Evolutionary conservation across 2,329 filamentous ascomycete genomes (phyloP), one percentile per base, ranked within the genome.

Genomic region (Pezicula neosporulosa): DNA sequence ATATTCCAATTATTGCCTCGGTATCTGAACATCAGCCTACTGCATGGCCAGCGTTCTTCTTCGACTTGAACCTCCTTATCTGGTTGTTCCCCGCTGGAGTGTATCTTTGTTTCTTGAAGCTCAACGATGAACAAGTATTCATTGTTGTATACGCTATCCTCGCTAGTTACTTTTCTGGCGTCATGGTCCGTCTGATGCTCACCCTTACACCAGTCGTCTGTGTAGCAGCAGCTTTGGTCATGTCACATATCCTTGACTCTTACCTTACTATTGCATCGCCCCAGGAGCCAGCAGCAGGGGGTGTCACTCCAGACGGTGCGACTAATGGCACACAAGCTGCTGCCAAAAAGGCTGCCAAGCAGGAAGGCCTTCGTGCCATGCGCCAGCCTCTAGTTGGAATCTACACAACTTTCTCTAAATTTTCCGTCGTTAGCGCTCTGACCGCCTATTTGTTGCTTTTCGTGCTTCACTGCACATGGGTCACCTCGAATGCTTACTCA

Each of bases 1-100:
- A 99, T 67, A 99, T 99, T 67, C 94, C 94, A 55, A 99, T 99
- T 68, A 99, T 99, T 69, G 94, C 94, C 3, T 99, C 94, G n/a
- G 94, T 99, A 44, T 99, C 94, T 1, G 94, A 99, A 75, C 94
- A 99, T 76, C 94, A 99, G 75, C 94, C 94, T 49, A 99, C 94
- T 36, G 94, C 94, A 41, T 99, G 94, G 94, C 94, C 94, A 2
- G 90, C 95, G 15, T 99, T 97, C 80, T 99, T 99, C 78, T 99
- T 99, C 71, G 94, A 99, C 66, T 80, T 99, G 62, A 97, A 96
- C 77, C 85, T 99, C 77, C 81, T 99, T 65, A 96, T 99, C 73
- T 99, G 94, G 94, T 84, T 99, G 48, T 97, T 99, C 83, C 94
- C 94, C 4, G 95, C 94, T 12, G 94, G 94, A 72, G 91, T 99